Evolutionary conservation across 140 eudicot species (phyloP).

Genomic region (Stevia rebaudiana): DNA sequence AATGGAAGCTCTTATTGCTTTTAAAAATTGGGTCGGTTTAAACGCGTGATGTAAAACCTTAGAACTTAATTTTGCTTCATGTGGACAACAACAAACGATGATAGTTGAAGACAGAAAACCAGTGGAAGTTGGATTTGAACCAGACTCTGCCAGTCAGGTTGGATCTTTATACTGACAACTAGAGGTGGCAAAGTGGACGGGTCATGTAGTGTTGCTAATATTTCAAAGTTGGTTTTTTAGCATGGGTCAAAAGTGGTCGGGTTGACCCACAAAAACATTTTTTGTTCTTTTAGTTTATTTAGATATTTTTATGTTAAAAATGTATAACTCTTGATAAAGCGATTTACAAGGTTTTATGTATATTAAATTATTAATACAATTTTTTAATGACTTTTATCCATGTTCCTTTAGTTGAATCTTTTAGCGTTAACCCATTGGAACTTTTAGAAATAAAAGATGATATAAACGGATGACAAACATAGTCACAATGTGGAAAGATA

Average conservation of each 20-base stretch:
- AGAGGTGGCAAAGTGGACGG: neutral
- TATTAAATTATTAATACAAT: neutral
- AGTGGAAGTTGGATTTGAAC: too few species aligned
- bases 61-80: neutral
- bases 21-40: constrained; percentile 85
- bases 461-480: neutral
- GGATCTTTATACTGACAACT: neutral
- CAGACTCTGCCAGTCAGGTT: neutral
- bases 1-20: constrained; percentile 86
- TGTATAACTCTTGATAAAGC: neutral
- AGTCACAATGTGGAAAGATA: neutral
- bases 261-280: neutral
- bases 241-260: neutral
- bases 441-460: neutral
- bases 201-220: neutral
- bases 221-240: neutral
- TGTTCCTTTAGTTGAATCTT: neutral
- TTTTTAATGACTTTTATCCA: neutral
- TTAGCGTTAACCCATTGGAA: neutral
- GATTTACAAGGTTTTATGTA: neutral
- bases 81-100: neutral
- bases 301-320: neutral
- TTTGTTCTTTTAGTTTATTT: neutral
- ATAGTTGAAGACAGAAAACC: neutral
- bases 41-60: constrained; percentile 28